Percentiles rank a stretch among this genome's conserved stretches.
Conservation (phyloP, 2,329 filamentous ascomycete genomes). For the Trichothecium roseum region DNA sequence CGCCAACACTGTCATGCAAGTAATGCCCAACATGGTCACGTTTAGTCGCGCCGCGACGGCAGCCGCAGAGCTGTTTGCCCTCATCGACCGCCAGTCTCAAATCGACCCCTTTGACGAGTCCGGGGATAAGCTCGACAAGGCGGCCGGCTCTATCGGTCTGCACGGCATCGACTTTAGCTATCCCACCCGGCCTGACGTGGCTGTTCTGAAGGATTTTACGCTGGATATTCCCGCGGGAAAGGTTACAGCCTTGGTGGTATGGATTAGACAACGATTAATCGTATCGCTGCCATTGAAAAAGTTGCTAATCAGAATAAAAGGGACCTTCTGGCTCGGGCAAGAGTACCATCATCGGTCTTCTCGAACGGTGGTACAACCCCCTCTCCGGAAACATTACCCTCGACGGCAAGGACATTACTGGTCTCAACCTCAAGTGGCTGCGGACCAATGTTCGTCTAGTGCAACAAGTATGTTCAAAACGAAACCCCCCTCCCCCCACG, state of each 20-base stretch:
- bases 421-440: conserved; percentile 31
- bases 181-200: conserved; percentile 20
- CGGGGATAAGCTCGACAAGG: conserved; percentile 6
- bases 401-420: conserved; percentile 20
- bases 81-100: conserved; percentile 14
- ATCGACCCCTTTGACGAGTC: conserved; percentile 12
- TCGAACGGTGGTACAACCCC: conserved; percentile 29
- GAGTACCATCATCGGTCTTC: conserved; percentile 25
- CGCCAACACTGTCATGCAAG: conserved; percentile 9
- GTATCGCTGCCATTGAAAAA: background rate
- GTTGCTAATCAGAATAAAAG: background rate
- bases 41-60: conserved; percentile 11
- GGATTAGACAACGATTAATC: no score
- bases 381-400: conserved; percentile 22
- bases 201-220: conserved; percentile 20
- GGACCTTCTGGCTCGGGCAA: conserved; percentile 3
- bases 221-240: conserved; percentile 25
- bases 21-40: conserved; percentile 11
- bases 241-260: conserved; percentile 16
- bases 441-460: conserved; percentile 33
- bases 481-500: background rate
- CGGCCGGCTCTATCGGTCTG: conserved; percentile 14
- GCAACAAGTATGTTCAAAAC: conserved; percentile 11
- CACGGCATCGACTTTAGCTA: conserved; percentile 22
- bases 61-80: conserved; percentile 11